Conservation (phyloP, 208 protist species). For the Acanthamoeba triangularis region DNA sequence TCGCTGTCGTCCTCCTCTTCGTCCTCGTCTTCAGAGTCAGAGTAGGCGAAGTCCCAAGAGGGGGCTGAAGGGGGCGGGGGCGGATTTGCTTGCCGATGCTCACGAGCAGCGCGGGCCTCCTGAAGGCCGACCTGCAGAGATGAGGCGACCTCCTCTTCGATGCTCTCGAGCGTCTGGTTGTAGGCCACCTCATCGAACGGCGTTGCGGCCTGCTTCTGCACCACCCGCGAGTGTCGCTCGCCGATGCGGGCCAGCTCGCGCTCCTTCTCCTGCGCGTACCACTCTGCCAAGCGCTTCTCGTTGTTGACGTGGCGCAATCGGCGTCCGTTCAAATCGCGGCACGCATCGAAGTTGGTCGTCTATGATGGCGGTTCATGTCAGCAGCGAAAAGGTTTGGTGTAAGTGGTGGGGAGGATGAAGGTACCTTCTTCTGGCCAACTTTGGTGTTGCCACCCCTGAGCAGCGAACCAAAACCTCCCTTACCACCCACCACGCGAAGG, state of each 20-base stretch:
- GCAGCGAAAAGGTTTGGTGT: background rate
- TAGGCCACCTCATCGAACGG: conserved; percentile 44
- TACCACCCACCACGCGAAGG: conserved; percentile 45
- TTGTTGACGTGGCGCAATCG: conserved; percentile 58
- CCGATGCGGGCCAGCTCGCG: background rate
- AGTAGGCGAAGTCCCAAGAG: background rate
- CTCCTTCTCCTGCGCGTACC: conserved; percentile 37
- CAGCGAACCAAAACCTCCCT: conserved; percentile 70
- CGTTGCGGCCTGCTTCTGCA: background rate
- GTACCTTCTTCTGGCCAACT: conserved; percentile 72
- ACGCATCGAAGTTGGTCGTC: conserved; percentile 74
- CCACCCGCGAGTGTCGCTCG: background rate
- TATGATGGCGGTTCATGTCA: background rate
- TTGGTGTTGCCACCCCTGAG: conserved; percentile 42
- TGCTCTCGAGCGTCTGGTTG: conserved; percentile 26
- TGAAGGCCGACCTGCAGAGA: conserved; percentile 31
- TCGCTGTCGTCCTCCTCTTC: background rate
- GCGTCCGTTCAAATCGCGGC: conserved; percentile 40
- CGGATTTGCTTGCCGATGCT: background rate
- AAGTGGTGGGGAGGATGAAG: too few species aligned
- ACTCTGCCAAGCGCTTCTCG: conserved; percentile 17
- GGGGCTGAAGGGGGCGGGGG: background rate
- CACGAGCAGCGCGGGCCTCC: conserved; percentile 4
- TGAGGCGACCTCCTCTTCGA: conserved; percentile 18
- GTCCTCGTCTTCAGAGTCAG: background rate